Base-by-base conservation (phyloP, 345 rosid species). In the Salix suchowensis region DNA sequence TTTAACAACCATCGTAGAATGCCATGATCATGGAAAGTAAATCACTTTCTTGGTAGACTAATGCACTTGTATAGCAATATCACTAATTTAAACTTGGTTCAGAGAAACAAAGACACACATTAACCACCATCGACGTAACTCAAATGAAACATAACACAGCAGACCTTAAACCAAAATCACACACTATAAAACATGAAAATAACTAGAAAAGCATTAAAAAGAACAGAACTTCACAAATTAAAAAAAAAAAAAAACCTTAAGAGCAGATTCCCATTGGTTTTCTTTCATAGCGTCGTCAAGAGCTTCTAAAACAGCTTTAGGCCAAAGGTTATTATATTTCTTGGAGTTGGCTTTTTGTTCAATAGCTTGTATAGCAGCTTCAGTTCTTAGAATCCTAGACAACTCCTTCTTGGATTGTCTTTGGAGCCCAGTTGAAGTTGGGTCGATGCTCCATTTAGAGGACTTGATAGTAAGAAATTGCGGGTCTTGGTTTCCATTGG, bases 301-400 rank as follows among this genome's bases (percentile, higher is more conserved):
- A 71, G 97, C 95, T 77, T 94, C 97, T 84, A 94, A 84, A 65
- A 94, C 89, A 74, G 97, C 90, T 82, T 86, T 94, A 65, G 98
- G 95, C 94, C 91, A 87, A 61, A 92, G 83, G n/a, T 82, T 88
- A 5, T 54, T 85, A 86, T 91, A 83, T 89, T 92, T 91, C 67
- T 79, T 85, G 9, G 98, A 91, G 75, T 88, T 86, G 39, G 94
- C 88, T 80, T 92, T 94, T 84, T 71, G 87, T 83, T 89, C 97
- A 13, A 94, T 86, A 65, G 86, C 86, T 66, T 84, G 79, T 15
- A 90, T 85, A 60, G 97, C 93, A 24, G 92, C 86, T 3, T 94
- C 97, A 9, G 90, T 84, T 80, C 91, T 85, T 42, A 92, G 85
- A 73, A 91, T 79, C 77, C 83, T 86, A 9, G 96, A 92, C 76